Conservation (phyloP, 345 rosid genomes). For the Physaria fendleri region DNA sequence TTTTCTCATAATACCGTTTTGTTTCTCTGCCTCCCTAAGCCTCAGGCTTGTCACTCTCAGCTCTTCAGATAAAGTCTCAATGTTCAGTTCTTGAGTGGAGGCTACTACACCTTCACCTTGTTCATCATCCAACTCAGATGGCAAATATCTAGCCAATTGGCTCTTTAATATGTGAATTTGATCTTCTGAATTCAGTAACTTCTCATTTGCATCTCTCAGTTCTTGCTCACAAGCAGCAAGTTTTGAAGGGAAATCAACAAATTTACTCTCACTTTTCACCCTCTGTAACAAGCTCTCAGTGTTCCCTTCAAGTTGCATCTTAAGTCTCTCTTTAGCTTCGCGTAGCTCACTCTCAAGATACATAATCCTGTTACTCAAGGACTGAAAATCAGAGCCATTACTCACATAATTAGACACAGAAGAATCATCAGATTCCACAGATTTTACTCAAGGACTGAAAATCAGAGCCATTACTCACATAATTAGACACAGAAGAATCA, state of each 20-base stretch:
- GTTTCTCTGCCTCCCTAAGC: slow-evolving; percentile 52
- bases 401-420: slow-evolving; percentile 48
- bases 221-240: slow-evolving; percentile 51
- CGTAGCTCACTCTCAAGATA: slow-evolving; percentile 61
- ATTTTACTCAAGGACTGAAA: slow-evolving; percentile 47
- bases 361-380: slow-evolving; percentile 34
- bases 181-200: slow-evolving; percentile 42
- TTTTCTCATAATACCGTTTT: slow-evolving; percentile 40
- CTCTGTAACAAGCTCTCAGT: slow-evolving; percentile 30
- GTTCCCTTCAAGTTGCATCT: slow-evolving; percentile 40
- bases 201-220: slow-evolving; percentile 45
- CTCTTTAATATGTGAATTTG: slow-evolving; percentile 45
- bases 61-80: slow-evolving; percentile 42
- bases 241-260: slow-evolving; percentile 36
- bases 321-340: slow-evolving; percentile 50
- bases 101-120: slow-evolving; percentile 29
- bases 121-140: slow-evolving; percentile 23
- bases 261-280: slow-evolving; percentile 28
- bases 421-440: slow-evolving; percentile 68
- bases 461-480: slow-evolving; percentile 39
- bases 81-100: slow-evolving; percentile 30
- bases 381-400: slow-evolving; percentile 44
- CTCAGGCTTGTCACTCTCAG: slow-evolving; percentile 46
- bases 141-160: slow-evolving; percentile 43
- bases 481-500: slow-evolving; percentile 63